phyloP scores from a whole-genome alignment of 352 stramenopile species.

The Sclerospora graminicola region DNA sequence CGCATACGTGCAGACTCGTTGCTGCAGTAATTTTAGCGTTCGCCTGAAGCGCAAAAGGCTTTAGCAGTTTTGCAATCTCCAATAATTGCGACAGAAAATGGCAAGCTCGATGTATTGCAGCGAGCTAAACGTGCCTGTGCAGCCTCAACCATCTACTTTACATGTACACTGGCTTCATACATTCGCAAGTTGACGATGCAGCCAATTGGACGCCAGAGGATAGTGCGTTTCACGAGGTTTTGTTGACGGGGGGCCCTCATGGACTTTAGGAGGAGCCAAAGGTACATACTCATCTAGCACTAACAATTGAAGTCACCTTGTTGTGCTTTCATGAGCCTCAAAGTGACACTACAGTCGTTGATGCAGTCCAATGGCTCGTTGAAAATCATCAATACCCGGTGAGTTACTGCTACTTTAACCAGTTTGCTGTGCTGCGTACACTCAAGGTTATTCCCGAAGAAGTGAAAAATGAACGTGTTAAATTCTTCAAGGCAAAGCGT shows the following conservation, averaged over 20 bases:
- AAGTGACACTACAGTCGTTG: conserved; percentile 33
- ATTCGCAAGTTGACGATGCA: too few relatives aligned
- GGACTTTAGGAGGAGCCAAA: conserved; percentile 38
- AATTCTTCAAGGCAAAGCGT: conserved; percentile 60
- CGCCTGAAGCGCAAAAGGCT: conserved; percentile 61
- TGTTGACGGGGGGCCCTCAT: conserved; percentile 36
- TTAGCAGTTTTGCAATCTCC: too few relatives aligned
- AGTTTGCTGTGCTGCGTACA: conserved; percentile 68
- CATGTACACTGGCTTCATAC: conserved; percentile 42
- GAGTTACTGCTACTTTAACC: conserved; percentile 32
- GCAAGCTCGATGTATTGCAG: conserved; percentile 28
- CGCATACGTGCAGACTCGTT: conserved; percentile 56
- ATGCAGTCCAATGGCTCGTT: conserved; percentile 68
- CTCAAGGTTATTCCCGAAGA: conserved; percentile 73
- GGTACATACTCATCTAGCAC: conserved; percentile 60
- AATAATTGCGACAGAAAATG: conserved; percentile 14
- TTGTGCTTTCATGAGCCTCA: conserved; percentile 67
- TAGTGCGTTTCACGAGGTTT: too few relatives aligned
- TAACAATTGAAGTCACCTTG: conserved; percentile 65
- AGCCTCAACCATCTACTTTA: conserved; percentile 67
- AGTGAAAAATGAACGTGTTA: conserved; percentile 69
- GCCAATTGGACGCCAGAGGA: too few relatives aligned
- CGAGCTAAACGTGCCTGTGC: too few relatives aligned
- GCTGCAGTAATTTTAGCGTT: conserved; percentile 81
- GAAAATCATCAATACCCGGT: conserved; percentile 50